A percentile compares a stretch with the other conserved stretches of the same genome.
Conservation (phyloP, 1,139 yeast genomes). For the Hanseniaspora sp. region DNA sequence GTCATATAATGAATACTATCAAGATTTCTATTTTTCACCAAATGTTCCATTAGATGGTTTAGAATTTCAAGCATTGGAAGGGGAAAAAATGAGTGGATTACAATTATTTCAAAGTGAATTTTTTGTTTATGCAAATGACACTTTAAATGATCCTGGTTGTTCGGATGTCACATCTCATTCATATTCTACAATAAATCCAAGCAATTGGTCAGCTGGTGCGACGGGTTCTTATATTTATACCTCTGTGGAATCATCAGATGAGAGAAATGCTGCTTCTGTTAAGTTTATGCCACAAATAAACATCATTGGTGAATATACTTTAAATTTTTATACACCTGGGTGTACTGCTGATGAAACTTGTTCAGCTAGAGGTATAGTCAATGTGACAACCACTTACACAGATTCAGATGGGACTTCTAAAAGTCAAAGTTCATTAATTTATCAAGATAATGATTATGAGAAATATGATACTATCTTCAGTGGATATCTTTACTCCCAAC, state of each 20-base stretch:
- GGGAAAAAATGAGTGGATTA: conserved; percentile 46
- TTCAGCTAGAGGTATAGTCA: conserved; percentile 57
- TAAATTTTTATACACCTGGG: conserved; percentile 76
- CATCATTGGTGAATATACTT: conserved; percentile 62
- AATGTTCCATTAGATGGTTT: conserved; percentile 50
- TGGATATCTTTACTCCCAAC: conserved; percentile 56
- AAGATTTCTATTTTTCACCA: conserved; percentile 75
- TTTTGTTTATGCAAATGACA: conserved; percentile 60
- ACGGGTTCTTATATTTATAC: conserved; percentile 33
- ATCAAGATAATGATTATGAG: conserved; percentile 66
- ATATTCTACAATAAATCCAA: conserved; percentile 27
- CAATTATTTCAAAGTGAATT: conserved; percentile 60
- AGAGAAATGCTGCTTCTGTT: conserved; percentile 33
- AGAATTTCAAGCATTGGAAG: conserved; percentile 64
- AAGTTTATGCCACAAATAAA: conserved; percentile 60
- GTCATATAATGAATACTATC: conserved; percentile 42
- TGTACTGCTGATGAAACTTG: conserved; percentile 66
- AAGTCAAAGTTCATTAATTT: conserved; percentile 37
- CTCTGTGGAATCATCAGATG: conserved; percentile 23
- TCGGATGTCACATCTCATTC: conserved; percentile 30
- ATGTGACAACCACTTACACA: conserved; percentile 50
- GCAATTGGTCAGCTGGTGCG: conserved; percentile 28
- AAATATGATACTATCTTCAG: conserved; percentile 70
- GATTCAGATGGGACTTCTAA: conserved; percentile 33
- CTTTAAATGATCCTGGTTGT: conserved; percentile 59